Conservation (phyloP, 257 asterid genomes). For the Nicotiana undulata region DNA sequence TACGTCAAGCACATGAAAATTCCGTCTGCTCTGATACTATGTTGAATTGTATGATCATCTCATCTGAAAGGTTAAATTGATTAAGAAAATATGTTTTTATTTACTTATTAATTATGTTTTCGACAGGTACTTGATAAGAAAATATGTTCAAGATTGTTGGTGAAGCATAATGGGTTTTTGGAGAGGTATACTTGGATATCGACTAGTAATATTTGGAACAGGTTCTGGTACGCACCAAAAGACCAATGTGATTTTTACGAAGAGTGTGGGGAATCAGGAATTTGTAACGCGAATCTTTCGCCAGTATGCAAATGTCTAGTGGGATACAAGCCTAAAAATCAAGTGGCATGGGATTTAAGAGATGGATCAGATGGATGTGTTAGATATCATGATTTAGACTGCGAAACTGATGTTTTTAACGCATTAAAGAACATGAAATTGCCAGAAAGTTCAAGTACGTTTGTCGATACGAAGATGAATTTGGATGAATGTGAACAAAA, state of each 20-base stretch:
- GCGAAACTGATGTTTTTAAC: conserved; percentile 40
- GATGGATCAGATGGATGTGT: conserved; percentile 28
- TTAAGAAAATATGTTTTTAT: neutral
- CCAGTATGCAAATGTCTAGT: conserved; percentile 28
- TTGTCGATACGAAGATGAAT: conserved; percentile 27
- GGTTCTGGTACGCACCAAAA: conserved; percentile 52
- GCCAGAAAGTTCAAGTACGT: conserved; percentile 47
- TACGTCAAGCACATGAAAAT: neutral
- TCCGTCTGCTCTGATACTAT: neutral
- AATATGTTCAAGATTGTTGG: conserved; percentile 40
- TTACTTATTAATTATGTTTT: neutral
- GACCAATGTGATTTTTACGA: conserved; percentile 31
- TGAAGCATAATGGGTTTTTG: conserved; percentile 18
- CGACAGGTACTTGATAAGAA: conserved; percentile 18
- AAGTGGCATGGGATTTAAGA: conserved; percentile 16
- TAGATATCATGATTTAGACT: conserved; percentile 28
- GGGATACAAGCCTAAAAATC: conserved; percentile 32
- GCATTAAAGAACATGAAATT: conserved; percentile 36
- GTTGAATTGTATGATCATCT: no score
- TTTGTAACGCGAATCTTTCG: conserved; percentile 17
- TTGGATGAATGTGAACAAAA: conserved; percentile 23
- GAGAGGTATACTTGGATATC: conserved; percentile 56
- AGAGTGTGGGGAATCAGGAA: conserved; percentile 29
- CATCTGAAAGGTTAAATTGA: no score
- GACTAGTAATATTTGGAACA: conserved; percentile 36